A percentile compares a stretch with the other conserved stretches of the same genome.
Evolutionary conservation across 495 filamentous ascomycete genomes (phyloP).

Genomic region (Penicillium paxilli): DNA sequence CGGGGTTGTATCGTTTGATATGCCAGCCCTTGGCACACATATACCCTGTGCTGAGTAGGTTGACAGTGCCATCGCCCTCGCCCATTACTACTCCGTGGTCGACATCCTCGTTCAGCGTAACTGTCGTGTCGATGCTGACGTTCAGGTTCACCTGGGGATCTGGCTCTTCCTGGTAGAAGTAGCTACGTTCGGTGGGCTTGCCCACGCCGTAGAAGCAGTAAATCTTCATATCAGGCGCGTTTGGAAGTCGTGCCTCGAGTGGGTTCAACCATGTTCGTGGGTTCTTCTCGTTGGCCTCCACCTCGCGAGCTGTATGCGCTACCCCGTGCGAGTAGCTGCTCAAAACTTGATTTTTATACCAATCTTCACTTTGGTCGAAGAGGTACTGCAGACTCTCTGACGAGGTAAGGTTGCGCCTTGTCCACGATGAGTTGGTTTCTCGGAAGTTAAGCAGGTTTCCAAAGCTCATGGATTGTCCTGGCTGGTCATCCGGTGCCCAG

Average conservation of each 20-base stretch:
- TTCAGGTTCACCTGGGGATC: slow-evolving; percentile 67
- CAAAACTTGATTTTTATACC: slow-evolving; percentile 75
- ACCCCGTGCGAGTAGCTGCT: slow-evolving; percentile 85
- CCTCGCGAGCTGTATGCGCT: slow-evolving; percentile 75
- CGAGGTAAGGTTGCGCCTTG: slow-evolving; percentile 75
- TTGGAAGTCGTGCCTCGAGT: slow-evolving; percentile 82
- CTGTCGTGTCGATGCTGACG: slow-evolving; percentile 88
- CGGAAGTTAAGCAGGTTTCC: slow-evolving; percentile 88
- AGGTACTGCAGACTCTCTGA: slow-evolving; percentile 76
- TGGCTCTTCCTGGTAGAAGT: slow-evolving; percentile 80
- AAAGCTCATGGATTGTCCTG: slow-evolving; percentile 67
- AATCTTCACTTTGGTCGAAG: slow-evolving; percentile 72
- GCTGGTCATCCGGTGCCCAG: slow-evolving; percentile 86
- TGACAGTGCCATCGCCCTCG: slow-evolving; percentile 95
- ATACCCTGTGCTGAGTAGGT: slow-evolving; percentile 82
- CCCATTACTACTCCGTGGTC: slow-evolving; percentile 91
- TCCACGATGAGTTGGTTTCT: slow-evolving; percentile 61
- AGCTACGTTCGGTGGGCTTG: slow-evolving; percentile 87
- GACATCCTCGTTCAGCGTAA: slow-evolving; percentile 59
- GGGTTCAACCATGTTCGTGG: slow-evolving; percentile 93
- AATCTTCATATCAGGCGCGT: slow-evolving; percentile 89
- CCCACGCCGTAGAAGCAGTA: slow-evolving; percentile 97
- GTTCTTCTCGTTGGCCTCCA: slow-evolving; percentile 82
- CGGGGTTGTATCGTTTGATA: slow-evolving; percentile 91
- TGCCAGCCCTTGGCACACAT: slow-evolving; percentile 95